Evolutionary conservation across 148 eudicot species (phyloP).

Genomic region (Gaultheria prostrata): DNA sequence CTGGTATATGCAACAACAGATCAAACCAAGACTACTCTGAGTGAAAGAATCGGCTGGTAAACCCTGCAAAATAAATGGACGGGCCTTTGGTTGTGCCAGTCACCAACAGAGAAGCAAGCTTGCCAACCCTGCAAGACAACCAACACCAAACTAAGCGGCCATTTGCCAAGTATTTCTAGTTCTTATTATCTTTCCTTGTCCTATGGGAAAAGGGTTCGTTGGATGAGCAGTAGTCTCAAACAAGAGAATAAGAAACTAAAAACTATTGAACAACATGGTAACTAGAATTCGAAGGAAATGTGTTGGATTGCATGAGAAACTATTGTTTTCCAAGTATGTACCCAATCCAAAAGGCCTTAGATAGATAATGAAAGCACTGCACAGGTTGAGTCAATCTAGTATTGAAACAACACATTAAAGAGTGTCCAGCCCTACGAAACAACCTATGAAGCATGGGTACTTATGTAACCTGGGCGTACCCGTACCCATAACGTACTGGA

Average conservation of each 20-base stretch:
- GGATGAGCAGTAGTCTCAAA: background rate
- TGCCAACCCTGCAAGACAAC: constrained; percentile 11
- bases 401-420: background rate
- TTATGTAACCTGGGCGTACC: too few species aligned
- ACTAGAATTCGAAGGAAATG: background rate
- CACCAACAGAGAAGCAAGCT: background rate
- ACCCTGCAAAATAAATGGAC: background rate
- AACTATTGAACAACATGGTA: background rate
- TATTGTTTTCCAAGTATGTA: background rate
- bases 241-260: background rate
- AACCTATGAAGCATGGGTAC: too few species aligned
- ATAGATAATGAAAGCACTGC: background rate
- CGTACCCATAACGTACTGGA: too few species aligned
- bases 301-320: background rate
- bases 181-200: background rate
- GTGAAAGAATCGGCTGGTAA: background rate
- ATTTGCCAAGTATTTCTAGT: background rate
- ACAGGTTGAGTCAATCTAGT: background rate
- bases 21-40: background rate
- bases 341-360: background rate
- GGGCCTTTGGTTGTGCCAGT: background rate
- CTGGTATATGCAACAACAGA: background rate
- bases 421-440: background rate
- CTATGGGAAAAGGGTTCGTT: background rate
- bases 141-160: background rate